phyloP scores from a whole-genome alignment of 2,329 filamentous ascomycete genomes.

The Cylindrodendrum hubeiense region DNA sequence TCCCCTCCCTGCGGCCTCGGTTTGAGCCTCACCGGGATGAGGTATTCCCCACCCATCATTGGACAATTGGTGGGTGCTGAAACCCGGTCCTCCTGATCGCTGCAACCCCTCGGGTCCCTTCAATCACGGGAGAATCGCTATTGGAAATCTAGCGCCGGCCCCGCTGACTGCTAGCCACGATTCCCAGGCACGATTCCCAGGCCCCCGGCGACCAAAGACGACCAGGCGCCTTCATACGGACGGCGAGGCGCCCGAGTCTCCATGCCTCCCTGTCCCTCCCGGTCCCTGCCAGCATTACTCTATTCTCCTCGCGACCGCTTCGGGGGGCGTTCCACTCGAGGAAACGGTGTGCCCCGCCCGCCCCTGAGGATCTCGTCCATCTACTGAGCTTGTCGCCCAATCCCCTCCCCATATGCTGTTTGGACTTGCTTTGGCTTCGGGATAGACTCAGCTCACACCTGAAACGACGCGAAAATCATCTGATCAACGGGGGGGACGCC shows the following conservation, averaged over 20 bases:
- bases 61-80: constrained; percentile 28
- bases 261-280: background rate
- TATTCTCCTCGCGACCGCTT: background rate
- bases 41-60: constrained; percentile 21
- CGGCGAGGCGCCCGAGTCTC: background rate
- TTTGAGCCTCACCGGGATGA: constrained; percentile 38
- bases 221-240: background rate
- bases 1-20: constrained; percentile 18
- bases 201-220: background rate
- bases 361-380: background rate
- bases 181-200: background rate
- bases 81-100: constrained; percentile 26
- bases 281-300: background rate
- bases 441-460: constrained; percentile 7
- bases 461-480: constrained; percentile 23
- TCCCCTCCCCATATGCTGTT: background rate
- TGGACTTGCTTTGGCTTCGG: background rate
- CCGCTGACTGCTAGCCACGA: background rate
- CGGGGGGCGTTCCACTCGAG: background rate
- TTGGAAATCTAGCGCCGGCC: constrained; percentile 32
- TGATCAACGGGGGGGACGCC: constrained; percentile 5
- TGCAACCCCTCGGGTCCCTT: constrained; percentile 25
- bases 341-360: background rate
- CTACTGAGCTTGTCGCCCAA: no score
- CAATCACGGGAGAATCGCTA: constrained; percentile 35